These are phyloP conservation scores for Ramalina intermedia DNA, from an alignment of 495 filamentous ascomycete genomes.

Conservation along the genomic window DNA sequence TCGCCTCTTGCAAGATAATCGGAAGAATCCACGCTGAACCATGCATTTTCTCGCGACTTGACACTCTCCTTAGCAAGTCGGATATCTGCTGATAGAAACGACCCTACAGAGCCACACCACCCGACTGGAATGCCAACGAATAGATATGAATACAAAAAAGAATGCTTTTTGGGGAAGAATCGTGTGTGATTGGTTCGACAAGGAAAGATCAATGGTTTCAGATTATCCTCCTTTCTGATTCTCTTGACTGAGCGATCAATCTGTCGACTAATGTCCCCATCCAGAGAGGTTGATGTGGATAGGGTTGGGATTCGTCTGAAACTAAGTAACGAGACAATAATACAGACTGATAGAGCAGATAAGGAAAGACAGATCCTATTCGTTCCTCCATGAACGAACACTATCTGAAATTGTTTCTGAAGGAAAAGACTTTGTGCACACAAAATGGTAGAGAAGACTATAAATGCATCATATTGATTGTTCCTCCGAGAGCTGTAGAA, in stretches of 20 bases:
- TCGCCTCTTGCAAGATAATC: constrained; percentile 44
- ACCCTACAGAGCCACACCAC: constrained; percentile 36
- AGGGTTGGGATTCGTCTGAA: too few relatives aligned
- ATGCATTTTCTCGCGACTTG: constrained; percentile 18
- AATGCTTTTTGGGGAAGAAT: constrained; percentile 46
- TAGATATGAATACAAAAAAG: constrained; percentile 52
- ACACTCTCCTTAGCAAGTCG: not conserved
- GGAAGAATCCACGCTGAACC: constrained; percentile 42
- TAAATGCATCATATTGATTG: too few relatives aligned
- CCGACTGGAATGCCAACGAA: constrained; percentile 51
- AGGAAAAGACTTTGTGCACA: too few relatives aligned
- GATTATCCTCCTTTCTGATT: not conserved
- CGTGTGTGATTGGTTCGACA: constrained; percentile 46
- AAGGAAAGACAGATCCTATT: too few relatives aligned
- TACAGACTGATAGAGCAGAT: too few relatives aligned
- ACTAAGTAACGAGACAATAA: too few relatives aligned
- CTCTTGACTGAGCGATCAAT: not conserved
- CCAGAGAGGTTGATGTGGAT: too few relatives aligned
- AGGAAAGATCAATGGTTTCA: constrained; percentile 38
- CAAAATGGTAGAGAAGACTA: too few relatives aligned
- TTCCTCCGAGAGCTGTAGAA: not conserved
- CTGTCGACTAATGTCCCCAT: too few relatives aligned
- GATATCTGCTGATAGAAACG: constrained; percentile 37
- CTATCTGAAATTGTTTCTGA: too few relatives aligned
- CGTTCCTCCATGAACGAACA: too few relatives aligned